Evolutionary conservation across 768 basidiomycete species (phyloP).

Genomic region (Hygrocybe coccinea): DNA sequence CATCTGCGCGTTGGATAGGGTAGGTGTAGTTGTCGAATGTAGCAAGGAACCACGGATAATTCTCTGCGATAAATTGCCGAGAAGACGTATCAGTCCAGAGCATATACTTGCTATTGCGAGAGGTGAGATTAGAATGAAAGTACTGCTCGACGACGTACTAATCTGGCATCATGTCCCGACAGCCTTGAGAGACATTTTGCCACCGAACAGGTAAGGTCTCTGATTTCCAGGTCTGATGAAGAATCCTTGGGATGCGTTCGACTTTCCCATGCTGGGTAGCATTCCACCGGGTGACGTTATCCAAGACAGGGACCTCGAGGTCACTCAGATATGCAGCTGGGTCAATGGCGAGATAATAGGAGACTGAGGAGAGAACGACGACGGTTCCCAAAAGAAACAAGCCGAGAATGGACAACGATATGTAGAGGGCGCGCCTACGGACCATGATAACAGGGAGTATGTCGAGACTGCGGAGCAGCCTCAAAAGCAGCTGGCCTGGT

Average conservation of each 20-base stretch:
- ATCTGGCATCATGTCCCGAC: slow-evolving; percentile 89
- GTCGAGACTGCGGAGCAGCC: too few relatives aligned
- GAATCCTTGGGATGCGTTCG: slow-evolving; percentile 83
- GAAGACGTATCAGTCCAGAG: slow-evolving; percentile 94
- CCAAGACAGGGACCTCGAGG: slow-evolving; percentile 58
- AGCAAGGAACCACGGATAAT: slow-evolving; percentile 90
- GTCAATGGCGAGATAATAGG: slow-evolving; percentile 84
- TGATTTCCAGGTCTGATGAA: slow-evolving; percentile 99
- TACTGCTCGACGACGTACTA: slow-evolving; percentile 59
- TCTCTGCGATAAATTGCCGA: slow-evolving; percentile 79
- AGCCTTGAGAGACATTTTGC: slow-evolving; percentile 74
- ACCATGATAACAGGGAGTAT: slow-evolving; percentile 30
- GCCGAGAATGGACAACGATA: slow-evolving; percentile 50
- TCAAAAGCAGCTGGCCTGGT: too few relatives aligned
- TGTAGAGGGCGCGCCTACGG: slow-evolving; percentile 41
- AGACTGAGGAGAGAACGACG: slow-evolving; percentile 84
- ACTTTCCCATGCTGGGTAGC: slow-evolving; percentile 54
- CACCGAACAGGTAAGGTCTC: slow-evolving; percentile 79
- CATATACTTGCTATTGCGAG: slow-evolving; percentile 74
- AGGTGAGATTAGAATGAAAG: slow-evolving; percentile 15
- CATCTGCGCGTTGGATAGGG: slow-evolving; percentile 92
- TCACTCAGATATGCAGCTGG: slow-evolving; percentile 75
- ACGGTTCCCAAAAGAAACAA: slow-evolving; percentile 84
- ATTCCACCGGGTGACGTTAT: slow-evolving; percentile 57
- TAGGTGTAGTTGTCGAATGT: slow-evolving; percentile 92